Evolutionary conservation across 2,329 filamentous ascomycete genomes (phyloP).

Genomic region (Cryphonectria japonica): DNA sequence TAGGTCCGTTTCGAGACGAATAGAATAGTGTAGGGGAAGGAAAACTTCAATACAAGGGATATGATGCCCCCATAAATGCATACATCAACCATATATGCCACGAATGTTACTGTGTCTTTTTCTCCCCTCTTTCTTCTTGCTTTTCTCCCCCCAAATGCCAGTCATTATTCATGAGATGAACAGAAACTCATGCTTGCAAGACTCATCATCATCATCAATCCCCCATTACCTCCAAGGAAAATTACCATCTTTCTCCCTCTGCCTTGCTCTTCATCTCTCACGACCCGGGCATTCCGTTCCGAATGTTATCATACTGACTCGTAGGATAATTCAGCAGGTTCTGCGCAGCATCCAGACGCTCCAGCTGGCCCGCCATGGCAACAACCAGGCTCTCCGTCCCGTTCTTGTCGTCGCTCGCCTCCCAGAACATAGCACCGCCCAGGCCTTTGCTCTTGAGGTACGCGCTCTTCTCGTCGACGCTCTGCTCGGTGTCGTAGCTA

Average conservation of each 20-base stretch:
- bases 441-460: slow-evolving; percentile 66
- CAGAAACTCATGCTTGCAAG: not conserved
- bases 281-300: slow-evolving; percentile 35
- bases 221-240: no score
- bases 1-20: not conserved
- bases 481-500: slow-evolving; percentile 67
- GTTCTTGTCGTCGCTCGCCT: slow-evolving; percentile 68
- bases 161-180: slow-evolving; percentile 6
- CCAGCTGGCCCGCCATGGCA: slow-evolving; percentile 51
- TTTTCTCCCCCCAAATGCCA: not conserved
- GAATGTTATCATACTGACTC: slow-evolving; percentile 63
- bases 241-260: no score
- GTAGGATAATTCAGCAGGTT: slow-evolving; percentile 61
- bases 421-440: slow-evolving; percentile 85
- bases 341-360: slow-evolving; percentile 50
- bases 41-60: not conserved
- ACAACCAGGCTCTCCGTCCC: slow-evolving; percentile 61
- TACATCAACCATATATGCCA: not conserved
- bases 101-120: not conserved
- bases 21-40: not conserved
- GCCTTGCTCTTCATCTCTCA: slow-evolving; percentile 5
- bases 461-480: slow-evolving; percentile 62
- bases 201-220: not conserved
- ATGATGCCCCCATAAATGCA: not conserved
- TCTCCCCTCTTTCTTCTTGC: not conserved